A percentile compares a stretch with the other conserved stretches of the same genome.
Evolutionary conservation across 805 yeast species (phyloP).

Genomic region (Metschnikowia drakensbergensis): DNA sequence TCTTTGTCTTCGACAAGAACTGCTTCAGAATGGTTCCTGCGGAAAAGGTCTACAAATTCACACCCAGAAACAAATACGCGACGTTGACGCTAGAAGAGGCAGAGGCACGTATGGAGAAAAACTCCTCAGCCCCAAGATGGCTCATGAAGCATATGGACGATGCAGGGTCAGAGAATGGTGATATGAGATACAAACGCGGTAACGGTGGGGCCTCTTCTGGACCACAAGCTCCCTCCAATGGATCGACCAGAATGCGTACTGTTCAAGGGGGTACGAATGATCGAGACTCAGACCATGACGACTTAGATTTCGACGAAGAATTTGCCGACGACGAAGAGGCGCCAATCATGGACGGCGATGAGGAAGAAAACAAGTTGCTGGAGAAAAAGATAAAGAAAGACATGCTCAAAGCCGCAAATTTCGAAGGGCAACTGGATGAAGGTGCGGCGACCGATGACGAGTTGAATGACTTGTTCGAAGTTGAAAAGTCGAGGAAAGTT

Average conservation of each 20-base stretch:
- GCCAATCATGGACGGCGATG: conserved; percentile 93
- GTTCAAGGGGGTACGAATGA: conserved; percentile 46
- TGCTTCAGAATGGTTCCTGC: conserved; percentile 95
- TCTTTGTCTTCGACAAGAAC: conserved; percentile 78
- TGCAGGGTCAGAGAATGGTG: conserved; percentile 45
- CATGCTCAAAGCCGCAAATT: conserved; percentile 76
- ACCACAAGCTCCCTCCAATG: conserved; percentile 2
- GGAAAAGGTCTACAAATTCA: conserved; percentile 88
- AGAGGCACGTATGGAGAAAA: conserved; percentile 87
- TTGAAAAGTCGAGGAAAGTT: conserved; percentile 57
- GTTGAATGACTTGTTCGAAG: conserved; percentile 67
- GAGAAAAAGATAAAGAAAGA: conserved; percentile 81
- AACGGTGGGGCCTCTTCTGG: conserved; percentile 7
- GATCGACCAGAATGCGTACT: conserved; percentile 31
- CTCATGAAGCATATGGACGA: conserved; percentile 83
- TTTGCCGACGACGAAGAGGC: conserved; percentile 99
- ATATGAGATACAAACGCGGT: conserved; percentile 42
- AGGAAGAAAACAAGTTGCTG: conserved; percentile 88
- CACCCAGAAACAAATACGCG: conserved; percentile 89
- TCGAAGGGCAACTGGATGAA: conserved; percentile 57
- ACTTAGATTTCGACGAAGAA: conserved; percentile 91
- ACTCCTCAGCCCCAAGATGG: conserved; percentile 83
- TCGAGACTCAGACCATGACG: conserved; percentile 80
- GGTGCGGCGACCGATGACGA: conserved; percentile 56
- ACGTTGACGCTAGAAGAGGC: conserved; percentile 95